Evolutionary conservation across 2,329 filamentous ascomycete species (phyloP), one percentile per base, ranked within the genome.

Genomic region (Waltergamsia citrina): DNA sequence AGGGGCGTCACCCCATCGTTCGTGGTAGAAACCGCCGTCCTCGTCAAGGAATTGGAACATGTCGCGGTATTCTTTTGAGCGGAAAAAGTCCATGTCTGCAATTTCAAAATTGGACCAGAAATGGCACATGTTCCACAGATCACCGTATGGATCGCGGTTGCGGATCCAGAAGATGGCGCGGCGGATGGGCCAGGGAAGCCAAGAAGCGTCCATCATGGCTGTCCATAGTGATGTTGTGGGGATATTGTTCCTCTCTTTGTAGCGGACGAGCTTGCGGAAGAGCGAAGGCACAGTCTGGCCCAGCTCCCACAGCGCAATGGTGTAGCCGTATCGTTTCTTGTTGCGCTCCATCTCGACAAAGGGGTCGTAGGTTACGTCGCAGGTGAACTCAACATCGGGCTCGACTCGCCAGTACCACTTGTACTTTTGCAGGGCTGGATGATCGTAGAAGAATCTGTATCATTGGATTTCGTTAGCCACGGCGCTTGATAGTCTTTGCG

Each of bases 181-280:
- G 7, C 62, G 54, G 28, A 65, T 46, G 5, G 62, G 62, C 40
- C 53, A 63, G 2, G 62, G 66, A 39, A 67, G 59, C 43, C 63
- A 59, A 19, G 71, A 71, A 37, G 69, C 71, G 0, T 56, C 59
- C 30, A 40, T 81, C 9, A 52, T 78, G 46, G 65, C 71, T 3
- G 62, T 69, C 9, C 62, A 66, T 17, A 63, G 46, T 34, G 48
- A 47, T 19, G 45, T 57, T 17, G 53, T 52, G 9, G 48, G 46
- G 17, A 63, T 49, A 11, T 46, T 42, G 37, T 50, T 49, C 36
- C 44, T 41, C 39, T 59, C 52, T 48, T 62, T 65, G 51, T 54
- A 65, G 40, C 62, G 57, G 29, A 54, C 41, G 8, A 58, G 51
- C 24, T 54, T 49, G 38, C 59, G 57, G 46, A 65, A 66, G 18